Conservation (phyloP, 306 rosid genomes). For the Cucumis sativus region DNA sequence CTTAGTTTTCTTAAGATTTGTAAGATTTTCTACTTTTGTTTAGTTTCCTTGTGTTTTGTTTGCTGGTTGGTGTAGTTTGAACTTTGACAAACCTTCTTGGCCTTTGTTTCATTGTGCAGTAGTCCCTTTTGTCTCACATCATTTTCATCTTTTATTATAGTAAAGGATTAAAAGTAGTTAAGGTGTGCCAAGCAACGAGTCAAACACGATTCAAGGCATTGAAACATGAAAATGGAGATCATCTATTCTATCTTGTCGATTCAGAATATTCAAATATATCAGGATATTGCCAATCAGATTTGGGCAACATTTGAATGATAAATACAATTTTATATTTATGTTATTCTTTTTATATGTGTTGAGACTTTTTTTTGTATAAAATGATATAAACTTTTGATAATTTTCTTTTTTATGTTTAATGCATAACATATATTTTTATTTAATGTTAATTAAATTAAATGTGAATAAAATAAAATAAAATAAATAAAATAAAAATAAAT, state of each 20-base stretch:
- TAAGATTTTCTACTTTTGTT: neutral
- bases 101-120: neutral
- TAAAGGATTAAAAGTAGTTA: slow-evolving; percentile 67
- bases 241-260: too few relatives aligned
- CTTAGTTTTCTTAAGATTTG: neutral
- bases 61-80: neutral
- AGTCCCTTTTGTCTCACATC: slow-evolving; percentile 16
- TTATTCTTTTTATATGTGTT: too few relatives aligned
- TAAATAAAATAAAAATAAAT: too few relatives aligned
- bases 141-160: slow-evolving; percentile 2
- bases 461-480: too few relatives aligned
- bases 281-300: slow-evolving; percentile 59
- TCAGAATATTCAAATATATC: too few relatives aligned
- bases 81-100: neutral
- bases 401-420: too few relatives aligned
- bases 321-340: too few relatives aligned
- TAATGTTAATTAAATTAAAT: too few relatives aligned
- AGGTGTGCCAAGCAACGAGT: slow-evolving; percentile 98
- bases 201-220: slow-evolving; percentile 96
- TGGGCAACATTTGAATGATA: slow-evolving; percentile 77
- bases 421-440: too few relatives aligned
- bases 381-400: too few relatives aligned
- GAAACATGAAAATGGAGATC: slow-evolving; percentile 77
- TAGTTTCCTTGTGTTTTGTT: neutral
- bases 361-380: too few relatives aligned